Conservation (phyloP, 2,329 filamentous ascomycete species). For the Neodidymelliopsis sp. region DNA sequence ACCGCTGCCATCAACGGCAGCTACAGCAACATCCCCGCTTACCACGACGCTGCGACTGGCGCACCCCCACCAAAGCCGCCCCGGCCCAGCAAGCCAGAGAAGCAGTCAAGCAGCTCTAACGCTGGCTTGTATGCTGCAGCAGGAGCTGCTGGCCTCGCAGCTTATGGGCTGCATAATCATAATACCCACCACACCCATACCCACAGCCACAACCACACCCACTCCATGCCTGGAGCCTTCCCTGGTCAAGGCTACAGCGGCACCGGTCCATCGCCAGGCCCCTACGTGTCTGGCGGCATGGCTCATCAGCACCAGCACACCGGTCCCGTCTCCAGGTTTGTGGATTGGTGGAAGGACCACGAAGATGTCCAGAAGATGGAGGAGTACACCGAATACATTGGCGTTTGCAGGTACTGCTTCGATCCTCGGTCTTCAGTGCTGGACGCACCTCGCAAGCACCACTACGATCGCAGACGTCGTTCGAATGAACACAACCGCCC, state of each 20-base stretch:
- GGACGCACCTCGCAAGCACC: slow-evolving; percentile 68
- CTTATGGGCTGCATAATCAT: slow-evolving; percentile 55
- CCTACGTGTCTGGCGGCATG: slow-evolving; percentile 48
- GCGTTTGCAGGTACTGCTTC: slow-evolving; percentile 71
- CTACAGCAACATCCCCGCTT: slow-evolving; percentile 46
- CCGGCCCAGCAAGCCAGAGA: slow-evolving; percentile 51
- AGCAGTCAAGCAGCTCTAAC: slow-evolving; percentile 54
- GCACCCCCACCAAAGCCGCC: slow-evolving; percentile 44
- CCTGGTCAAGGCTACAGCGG: slow-evolving; percentile 32
- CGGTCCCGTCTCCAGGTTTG: slow-evolving; percentile 63
- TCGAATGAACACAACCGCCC: slow-evolving; percentile 54
- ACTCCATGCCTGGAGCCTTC: slow-evolving; percentile 41
- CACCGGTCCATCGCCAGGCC: slow-evolving; percentile 24
- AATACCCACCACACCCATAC: slow-evolving; percentile 47
- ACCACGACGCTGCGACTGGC: slow-evolving; percentile 34
- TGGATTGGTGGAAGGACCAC: slow-evolving; percentile 69
- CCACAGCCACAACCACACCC: slow-evolving; percentile 35
- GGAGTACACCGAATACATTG: slow-evolving; percentile 72
- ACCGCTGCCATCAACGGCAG: slow-evolving; percentile 40
- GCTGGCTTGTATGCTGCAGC: slow-evolving; percentile 56
- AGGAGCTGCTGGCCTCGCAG: slow-evolving; percentile 56
- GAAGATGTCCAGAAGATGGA: slow-evolving; percentile 72
- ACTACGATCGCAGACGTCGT: slow-evolving; percentile 52
- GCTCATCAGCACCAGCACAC: slow-evolving; percentile 60
- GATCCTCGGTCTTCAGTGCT: slow-evolving; percentile 63